Conservation (phyloP, 169 alveolate species). For the Besnoitia besnoiti region DNA sequence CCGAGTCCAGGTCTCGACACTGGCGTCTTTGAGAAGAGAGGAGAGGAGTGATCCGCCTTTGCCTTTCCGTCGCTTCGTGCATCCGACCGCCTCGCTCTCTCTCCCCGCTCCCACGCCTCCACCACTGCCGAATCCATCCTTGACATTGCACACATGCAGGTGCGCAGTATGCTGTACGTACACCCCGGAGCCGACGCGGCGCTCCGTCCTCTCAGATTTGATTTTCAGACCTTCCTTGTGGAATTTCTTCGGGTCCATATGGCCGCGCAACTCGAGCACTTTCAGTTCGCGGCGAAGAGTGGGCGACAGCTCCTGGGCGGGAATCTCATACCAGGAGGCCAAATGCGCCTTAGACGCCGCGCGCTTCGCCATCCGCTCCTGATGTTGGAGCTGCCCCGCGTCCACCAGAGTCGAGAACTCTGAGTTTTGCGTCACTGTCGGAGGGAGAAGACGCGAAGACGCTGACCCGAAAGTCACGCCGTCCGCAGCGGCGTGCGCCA, state of each 20-base stretch:
- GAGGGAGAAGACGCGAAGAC: not conserved
- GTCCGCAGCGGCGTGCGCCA: too few relatives aligned
- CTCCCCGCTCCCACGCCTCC: not conserved
- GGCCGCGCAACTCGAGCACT: conserved; percentile 50
- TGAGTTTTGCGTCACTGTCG: not conserved
- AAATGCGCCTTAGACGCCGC: not conserved
- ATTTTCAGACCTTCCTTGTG: conserved; percentile 21
- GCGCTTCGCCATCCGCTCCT: not conserved
- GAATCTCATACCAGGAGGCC: conserved; percentile 2
- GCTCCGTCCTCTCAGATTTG: not conserved
- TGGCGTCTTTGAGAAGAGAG: not conserved
- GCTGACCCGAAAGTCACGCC: not conserved
- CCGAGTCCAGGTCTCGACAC: conserved; percentile 5
- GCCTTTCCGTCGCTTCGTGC: not conserved
- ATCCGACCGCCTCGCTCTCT: not conserved
- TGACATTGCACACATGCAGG: conserved; percentile 6
- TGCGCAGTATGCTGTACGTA: conserved; percentile 21
- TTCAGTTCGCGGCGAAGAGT: conserved; percentile 33
- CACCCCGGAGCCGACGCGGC: not conserved
- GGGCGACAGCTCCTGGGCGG: conserved; percentile 16
- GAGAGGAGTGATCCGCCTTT: not conserved
- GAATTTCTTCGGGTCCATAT: conserved; percentile 9
- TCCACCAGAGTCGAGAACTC: not conserved
- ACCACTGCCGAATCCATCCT: conserved; percentile 2
- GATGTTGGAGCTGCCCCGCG: not conserved